phyloP scores from a whole-genome alignment of 2,329 filamentous ascomycete species.

The Eutypa lata region DNA sequence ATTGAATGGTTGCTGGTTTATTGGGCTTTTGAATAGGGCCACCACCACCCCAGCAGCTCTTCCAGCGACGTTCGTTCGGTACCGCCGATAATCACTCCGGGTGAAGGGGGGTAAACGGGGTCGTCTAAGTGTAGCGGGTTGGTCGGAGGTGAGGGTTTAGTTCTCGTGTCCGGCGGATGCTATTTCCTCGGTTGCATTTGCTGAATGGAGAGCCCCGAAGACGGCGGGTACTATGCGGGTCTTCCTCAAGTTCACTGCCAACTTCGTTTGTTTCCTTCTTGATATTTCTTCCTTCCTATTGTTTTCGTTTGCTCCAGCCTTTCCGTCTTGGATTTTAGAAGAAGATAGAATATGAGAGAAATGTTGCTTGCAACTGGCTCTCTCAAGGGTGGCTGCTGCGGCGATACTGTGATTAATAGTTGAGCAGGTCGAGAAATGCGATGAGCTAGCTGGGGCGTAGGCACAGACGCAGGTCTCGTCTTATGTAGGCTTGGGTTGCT shows the following conservation, averaged over 20 bases:
- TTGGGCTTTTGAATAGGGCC: neutral
- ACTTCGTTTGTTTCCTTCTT: neutral
- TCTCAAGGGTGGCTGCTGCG: neutral
- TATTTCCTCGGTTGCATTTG: slow-evolving; percentile 1
- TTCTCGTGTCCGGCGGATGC: slow-evolving; percentile 1
- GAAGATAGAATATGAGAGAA: no score
- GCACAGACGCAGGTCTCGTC: neutral
- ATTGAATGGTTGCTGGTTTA: neutral
- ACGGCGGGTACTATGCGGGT: neutral
- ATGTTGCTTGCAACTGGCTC: neutral
- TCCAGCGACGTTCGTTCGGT: neutral
- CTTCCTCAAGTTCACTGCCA: neutral
- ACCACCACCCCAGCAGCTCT: neutral
- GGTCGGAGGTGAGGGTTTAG: neutral
- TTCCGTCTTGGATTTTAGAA: neutral
- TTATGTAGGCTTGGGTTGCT: neutral
- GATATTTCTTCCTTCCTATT: neutral
- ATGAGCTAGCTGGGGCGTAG: neutral
- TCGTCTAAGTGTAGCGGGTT: neutral
- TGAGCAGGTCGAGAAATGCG: neutral
- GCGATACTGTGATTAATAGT: no score
- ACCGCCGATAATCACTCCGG: neutral
- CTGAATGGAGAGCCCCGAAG: neutral
- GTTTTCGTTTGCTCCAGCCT: neutral
- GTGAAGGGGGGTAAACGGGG: neutral